These are phyloP conservation scores for Marvania coccoides DNA, from an alignment of 139 green algal genomes.

Conservation along the genomic window DNA sequence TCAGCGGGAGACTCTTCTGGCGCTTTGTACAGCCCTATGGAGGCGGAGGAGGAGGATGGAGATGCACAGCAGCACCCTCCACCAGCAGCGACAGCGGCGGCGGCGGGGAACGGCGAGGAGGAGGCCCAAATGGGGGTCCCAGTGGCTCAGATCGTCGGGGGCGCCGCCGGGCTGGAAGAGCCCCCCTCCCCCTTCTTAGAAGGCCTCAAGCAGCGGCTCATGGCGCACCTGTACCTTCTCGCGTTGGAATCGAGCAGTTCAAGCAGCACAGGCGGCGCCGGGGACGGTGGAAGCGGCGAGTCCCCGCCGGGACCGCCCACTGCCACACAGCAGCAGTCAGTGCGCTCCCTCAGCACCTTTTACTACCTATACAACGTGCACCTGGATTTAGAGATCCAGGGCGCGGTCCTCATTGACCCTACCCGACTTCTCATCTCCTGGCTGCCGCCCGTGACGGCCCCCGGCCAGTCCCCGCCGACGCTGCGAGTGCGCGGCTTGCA, in stretches of 20 bases:
- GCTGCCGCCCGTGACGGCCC: background rate
- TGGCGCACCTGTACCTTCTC: slow-evolving; percentile 14
- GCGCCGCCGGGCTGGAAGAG: background rate
- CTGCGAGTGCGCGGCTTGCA: background rate
- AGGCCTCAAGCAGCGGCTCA: slow-evolving; percentile 26
- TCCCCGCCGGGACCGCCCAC: background rate
- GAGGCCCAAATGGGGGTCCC: background rate
- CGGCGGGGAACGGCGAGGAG: background rate
- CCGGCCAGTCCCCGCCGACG: background rate
- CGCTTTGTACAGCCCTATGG: too few species aligned
- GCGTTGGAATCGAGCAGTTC: background rate
- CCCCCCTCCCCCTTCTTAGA: background rate
- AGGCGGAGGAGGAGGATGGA: too few species aligned
- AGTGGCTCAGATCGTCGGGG: background rate
- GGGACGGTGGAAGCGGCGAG: too few species aligned
- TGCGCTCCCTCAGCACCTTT: background rate
- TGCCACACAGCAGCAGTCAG: background rate
- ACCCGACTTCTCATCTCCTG: background rate
- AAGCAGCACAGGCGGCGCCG: too few species aligned
- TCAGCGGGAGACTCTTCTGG: slow-evolving; percentile 21
- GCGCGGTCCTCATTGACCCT: background rate
- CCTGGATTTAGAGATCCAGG: background rate
- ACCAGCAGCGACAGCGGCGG: background rate
- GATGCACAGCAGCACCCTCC: slow-evolving; percentile 1
- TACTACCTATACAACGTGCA: slow-evolving; percentile 6